These are phyloP conservation scores for Annulohypoxylon truncatum DNA, from an alignment of 2,329 filamentous ascomycete species.

Conservation along the genomic window DNA sequence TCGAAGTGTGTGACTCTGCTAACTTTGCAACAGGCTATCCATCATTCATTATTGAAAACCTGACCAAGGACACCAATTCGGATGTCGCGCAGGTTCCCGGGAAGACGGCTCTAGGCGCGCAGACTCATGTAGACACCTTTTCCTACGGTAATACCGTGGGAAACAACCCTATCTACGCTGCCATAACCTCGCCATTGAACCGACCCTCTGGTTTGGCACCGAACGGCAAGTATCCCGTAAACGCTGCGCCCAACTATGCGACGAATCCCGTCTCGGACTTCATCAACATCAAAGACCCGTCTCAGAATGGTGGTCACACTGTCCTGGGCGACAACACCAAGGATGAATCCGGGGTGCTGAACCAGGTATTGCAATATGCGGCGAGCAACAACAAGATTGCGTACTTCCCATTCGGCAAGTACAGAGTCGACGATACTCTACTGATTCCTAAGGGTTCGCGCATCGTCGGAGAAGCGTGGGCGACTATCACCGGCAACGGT, in stretches of 20 bases:
- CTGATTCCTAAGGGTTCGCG: constrained; percentile 60
- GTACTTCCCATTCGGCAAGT: constrained; percentile 67
- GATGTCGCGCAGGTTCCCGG: constrained; percentile 51
- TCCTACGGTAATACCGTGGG: constrained; percentile 58
- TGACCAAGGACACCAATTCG: constrained; percentile 55
- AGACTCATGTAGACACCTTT: constrained; percentile 54
- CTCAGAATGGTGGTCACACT: constrained; percentile 52
- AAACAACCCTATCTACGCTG: constrained; percentile 55
- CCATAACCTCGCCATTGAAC: constrained; percentile 46
- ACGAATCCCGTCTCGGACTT: constrained; percentile 50
- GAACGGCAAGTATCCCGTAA: constrained; percentile 51
- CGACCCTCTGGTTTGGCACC: constrained; percentile 54
- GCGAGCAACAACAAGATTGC: constrained; percentile 58
- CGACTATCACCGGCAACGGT: constrained; percentile 65
- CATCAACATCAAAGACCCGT: constrained; percentile 57
- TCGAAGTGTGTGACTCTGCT: background rate
- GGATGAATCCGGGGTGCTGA: constrained; percentile 55
- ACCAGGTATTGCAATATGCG: constrained; percentile 53
- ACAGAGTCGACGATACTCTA: constrained; percentile 64
- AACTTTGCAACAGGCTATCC: constrained; percentile 46
- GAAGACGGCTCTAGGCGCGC: constrained; percentile 48
- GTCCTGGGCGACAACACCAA: constrained; percentile 54
- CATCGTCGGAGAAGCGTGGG: constrained; percentile 65
- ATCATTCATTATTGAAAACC: constrained; percentile 58
- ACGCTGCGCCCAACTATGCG: constrained; percentile 56